phyloP scores from a whole-genome alignment of 768 basidiomycete genomes.

The Lactarius akahatsu region DNA sequence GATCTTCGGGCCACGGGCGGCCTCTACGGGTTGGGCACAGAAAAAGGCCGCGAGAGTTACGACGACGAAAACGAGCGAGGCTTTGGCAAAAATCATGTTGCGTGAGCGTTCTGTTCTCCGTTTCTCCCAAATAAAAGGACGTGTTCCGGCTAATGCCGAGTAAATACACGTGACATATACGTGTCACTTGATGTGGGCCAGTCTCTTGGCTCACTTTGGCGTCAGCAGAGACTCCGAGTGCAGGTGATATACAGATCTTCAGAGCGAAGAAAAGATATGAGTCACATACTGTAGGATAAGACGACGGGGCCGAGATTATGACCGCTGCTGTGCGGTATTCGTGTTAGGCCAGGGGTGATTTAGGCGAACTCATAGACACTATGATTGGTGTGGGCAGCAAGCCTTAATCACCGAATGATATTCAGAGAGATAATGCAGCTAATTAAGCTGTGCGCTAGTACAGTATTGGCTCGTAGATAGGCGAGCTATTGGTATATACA shows the following conservation, averaged over 20 bases:
- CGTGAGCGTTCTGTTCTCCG: conserved; percentile 26
- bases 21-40: conserved; percentile 70
- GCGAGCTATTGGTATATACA: not conserved
- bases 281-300: too few relatives aligned
- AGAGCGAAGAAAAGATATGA: too few relatives aligned
- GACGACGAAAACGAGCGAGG: conserved; percentile 60
- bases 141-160: conserved; percentile 21
- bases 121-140: not conserved
- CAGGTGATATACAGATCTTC: too few relatives aligned
- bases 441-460: not conserved
- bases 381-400: not conserved
- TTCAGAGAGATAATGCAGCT: not conserved
- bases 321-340: too few relatives aligned
- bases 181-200: not conserved
- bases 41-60: conserved; percentile 68
- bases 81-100: conserved; percentile 58
- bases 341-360: too few relatives aligned
- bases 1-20: conserved; percentile 83
- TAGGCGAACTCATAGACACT: not conserved
- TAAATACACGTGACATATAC: not conserved
- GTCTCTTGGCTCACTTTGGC: too few relatives aligned
- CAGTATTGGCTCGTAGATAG: not conserved
- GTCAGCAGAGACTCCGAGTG: too few relatives aligned
- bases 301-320: too few relatives aligned
- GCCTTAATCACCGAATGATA: not conserved